Base-by-base conservation (phyloP, 371 early-diverging fungal genomes). In the Mucor sp. region DNA sequence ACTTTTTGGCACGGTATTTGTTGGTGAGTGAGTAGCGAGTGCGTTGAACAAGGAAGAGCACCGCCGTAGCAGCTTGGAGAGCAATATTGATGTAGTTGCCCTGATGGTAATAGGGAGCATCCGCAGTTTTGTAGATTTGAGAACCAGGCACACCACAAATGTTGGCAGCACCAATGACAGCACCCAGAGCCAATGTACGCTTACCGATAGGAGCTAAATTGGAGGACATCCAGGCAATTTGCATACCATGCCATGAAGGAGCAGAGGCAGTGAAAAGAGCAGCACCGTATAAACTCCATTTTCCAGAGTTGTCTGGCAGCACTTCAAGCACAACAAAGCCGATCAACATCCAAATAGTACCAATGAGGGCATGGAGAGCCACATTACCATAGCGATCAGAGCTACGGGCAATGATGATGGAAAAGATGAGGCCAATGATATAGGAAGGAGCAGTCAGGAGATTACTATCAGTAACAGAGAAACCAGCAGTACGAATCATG, bases 391-490 rank as follows among this genome's bases (percentile, higher is more conserved):
- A 60, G 17, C 68, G 66, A 65, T 85, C 85, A 0, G 85, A 79
- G 53, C 77, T 78, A 39, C 65, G 68, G n/a, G 84, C 79, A 60
- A 86, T 68, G 4, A 78, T 35, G 8, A 83, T 74, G 64, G 83
- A 82, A 30, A 80, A 57, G n/a, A 82, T 65, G 21, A 83, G 53
- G 8, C 71, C 71, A 60, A 84, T 69, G 21, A 84, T 68, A 57
- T 80, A 77, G 0, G 80, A 74, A 27, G 86, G 85, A 14, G 81
- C 79, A 0, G 87, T 85, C 47, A 89, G 61, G n/a, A 87, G 71
- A 66, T 87, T 89, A 58, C 82, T 71, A 7, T 76, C 74, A 41
- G 83, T 74, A 1, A 78, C 74, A 32, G 79, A 63, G 61, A 85
- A 87, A 0, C 87, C 87, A 25, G 79, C 74, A 43, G 70, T 72